These are phyloP conservation scores for Erigeron canadensis DNA, from an alignment of 129 eudicot genomes.

Conservation along the genomic window DNA sequence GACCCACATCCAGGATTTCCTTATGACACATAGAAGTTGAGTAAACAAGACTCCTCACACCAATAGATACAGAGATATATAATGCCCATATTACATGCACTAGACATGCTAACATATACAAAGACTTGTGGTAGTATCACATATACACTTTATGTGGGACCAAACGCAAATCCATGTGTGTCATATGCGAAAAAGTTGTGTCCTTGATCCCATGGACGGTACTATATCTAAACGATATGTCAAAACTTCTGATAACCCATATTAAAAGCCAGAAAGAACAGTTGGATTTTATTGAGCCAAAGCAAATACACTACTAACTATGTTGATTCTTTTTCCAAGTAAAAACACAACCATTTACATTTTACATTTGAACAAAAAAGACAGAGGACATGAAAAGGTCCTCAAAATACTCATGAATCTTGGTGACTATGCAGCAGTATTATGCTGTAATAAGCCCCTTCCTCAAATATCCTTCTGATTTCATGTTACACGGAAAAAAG, in stretches of 20 bases:
- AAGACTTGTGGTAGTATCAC: neutral
- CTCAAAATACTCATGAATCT: constrained; percentile 35
- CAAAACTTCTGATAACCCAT: neutral
- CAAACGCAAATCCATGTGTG: too few species aligned
- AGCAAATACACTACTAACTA: constrained; percentile 26
- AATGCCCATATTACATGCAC: neutral
- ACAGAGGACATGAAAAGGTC: constrained; percentile 27
- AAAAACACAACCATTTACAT: constrained; percentile 43
- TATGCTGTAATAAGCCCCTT: constrained; percentile 28
- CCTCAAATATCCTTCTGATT: constrained; percentile 31
- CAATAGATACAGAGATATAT: neutral
- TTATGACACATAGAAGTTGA: neutral
- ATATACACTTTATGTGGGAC: too few species aligned
- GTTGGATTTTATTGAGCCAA: constrained; percentile 9
- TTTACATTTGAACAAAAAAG: constrained; percentile 29
- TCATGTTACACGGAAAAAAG: constrained; percentile 19
- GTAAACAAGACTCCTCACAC: neutral
- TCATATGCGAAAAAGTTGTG: neutral
- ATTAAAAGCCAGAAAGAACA: neutral
- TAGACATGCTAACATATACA: neutral
- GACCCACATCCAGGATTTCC: neutral
- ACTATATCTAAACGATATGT: neutral
- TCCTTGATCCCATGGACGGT: neutral
- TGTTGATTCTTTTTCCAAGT: constrained; percentile 15
- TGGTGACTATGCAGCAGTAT: constrained; percentile 38